phyloP scores from a whole-genome alignment of 176 grass and related monocot species.

The Carex pumila region DNA sequence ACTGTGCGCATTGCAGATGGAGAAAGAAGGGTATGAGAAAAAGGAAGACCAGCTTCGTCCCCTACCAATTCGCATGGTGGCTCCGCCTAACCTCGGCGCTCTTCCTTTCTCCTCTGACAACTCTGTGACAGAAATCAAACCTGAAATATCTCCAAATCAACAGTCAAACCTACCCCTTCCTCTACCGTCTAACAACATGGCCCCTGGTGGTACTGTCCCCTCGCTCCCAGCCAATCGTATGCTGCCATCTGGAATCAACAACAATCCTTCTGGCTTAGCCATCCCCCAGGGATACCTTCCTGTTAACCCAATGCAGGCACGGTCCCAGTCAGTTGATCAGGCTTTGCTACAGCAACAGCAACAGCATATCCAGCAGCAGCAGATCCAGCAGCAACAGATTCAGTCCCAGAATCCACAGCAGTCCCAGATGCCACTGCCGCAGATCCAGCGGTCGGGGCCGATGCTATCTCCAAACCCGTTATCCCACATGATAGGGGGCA shows the following conservation, averaged over 20 bases:
- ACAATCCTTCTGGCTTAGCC: slow-evolving; percentile 32
- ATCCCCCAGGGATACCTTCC: slow-evolving; percentile 63
- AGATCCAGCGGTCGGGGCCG: slow-evolving; percentile 60
- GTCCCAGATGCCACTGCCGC: slow-evolving; percentile 49
- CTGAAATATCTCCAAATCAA: slow-evolving; percentile 60
- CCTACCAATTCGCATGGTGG: slow-evolving; percentile 29
- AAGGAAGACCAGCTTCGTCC: slow-evolving; percentile 51
- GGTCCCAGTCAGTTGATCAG: slow-evolving; percentile 66
- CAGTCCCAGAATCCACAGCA: slow-evolving; percentile 64
- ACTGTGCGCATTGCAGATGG: slow-evolving; percentile 53
- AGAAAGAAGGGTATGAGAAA: slow-evolving; percentile 57
- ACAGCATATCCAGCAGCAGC: slow-evolving; percentile 30
- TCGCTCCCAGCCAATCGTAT: slow-evolving; percentile 56
- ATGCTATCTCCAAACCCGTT: slow-evolving; percentile 53
- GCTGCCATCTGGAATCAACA: slow-evolving; percentile 55
- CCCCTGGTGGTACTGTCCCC: slow-evolving; percentile 38
- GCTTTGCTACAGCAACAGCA: slow-evolving; percentile 59
- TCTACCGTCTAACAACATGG: slow-evolving; percentile 39
- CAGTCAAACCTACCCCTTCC: slow-evolving; percentile 38
- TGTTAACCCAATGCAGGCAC: slow-evolving; percentile 39
- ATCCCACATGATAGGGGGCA: slow-evolving; percentile 56
- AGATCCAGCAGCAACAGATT: slow-evolving; percentile 26
- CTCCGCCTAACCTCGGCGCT: slow-evolving; percentile 28
- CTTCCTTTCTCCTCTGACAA: slow-evolving; percentile 49
- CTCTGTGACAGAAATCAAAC: slow-evolving; percentile 47